Evolutionary conservation across 177 flowering plant genomes (phyloP), one percentile per base, ranked within the genome.

Genomic region (Tripterygium wilfordii): DNA sequence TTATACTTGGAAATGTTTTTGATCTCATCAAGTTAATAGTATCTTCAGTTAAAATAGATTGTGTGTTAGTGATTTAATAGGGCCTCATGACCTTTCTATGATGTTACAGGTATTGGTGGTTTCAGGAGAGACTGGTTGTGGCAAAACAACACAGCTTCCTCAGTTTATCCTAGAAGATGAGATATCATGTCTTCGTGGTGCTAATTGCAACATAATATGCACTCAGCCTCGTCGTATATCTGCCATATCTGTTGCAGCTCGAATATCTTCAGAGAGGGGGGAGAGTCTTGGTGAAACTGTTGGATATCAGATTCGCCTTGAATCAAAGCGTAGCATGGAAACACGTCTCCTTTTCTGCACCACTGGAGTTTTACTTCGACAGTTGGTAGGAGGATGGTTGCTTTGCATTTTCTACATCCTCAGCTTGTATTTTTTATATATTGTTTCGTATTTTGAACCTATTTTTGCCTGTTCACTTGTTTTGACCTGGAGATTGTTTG

Each of bases 101-200:
- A 12, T 8, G 8, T 53, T 62, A 19, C 55, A 92, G 98, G 94
- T 92, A 20, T 43, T 88, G 58, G 95, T 92, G 23, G 92, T 92
- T 42, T 92, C 98, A 13, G 98, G 96, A 52, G 98, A 92, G 83
- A 92, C 96, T 48, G 91, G 98, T 30, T 92, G 95, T 82, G 98
- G 98, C 27, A 92, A 92, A 69, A 92, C 98, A 32, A 88, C 98
- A 16, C 98, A 92, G 57, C 79, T 92, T 27, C 95, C 96, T 51
- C 98, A 88, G 23, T 88, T 80, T 60, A 85, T 92, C 58, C 64
- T 92, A 38, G 96, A 92, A 50, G 85, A 85, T 35, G 94, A 85
- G 57, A 80, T 83, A 53, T 71, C 84, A 57, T 56, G 71, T 42
- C 59, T 83, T 21, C 82, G 83, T 48, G 95, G 95, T 56, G 91